Evolutionary conservation across 257 asterid species (phyloP).

Genomic region (Rubia yunnanensis): DNA sequence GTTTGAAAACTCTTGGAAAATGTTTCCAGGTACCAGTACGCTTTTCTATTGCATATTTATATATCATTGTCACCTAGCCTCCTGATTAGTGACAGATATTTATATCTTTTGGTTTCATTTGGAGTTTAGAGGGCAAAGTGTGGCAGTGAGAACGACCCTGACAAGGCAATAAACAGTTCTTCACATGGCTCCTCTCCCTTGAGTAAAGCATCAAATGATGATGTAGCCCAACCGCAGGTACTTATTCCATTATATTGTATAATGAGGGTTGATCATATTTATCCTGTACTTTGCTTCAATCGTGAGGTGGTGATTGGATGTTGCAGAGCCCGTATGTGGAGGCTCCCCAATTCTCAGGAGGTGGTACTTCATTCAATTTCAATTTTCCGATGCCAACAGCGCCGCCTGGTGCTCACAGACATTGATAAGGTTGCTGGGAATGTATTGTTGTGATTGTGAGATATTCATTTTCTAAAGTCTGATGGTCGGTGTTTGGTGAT

Average conservation of each 20-base stretch:
- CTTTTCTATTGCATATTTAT: constrained; percentile 3
- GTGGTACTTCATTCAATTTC: constrained; percentile 27
- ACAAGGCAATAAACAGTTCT: constrained; percentile 24
- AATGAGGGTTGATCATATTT: no score
- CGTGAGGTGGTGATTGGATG: neutral
- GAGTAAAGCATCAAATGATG: constrained; percentile 36
- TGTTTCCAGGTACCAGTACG: constrained; percentile 55
- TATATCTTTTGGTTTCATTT: no score
- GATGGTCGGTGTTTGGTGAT: no score
- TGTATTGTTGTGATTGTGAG: neutral
- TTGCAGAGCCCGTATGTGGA: constrained; percentile 92
- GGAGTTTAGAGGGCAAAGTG: constrained; percentile 72
- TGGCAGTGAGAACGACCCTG: constrained; percentile 43
- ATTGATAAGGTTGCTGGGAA: constrained; percentile 22
- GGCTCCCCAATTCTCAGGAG: constrained; percentile 58
- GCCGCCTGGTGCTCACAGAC: constrained; percentile 82
- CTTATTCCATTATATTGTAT: neutral
- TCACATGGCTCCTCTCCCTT: no score
- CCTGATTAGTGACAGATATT: no score
- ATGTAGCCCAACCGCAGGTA: constrained; percentile 47
- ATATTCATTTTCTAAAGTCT: no score
- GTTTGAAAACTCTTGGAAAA: constrained; percentile 89
- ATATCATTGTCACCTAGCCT: neutral
- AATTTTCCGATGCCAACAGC: constrained; percentile 89
- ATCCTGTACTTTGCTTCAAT: no score